A percentile compares a stretch with the other conserved stretches of the same genome.
phyloP scores from a whole-genome alignment of 176 grass and related monocot species.

The Carex kokanica region DNA sequence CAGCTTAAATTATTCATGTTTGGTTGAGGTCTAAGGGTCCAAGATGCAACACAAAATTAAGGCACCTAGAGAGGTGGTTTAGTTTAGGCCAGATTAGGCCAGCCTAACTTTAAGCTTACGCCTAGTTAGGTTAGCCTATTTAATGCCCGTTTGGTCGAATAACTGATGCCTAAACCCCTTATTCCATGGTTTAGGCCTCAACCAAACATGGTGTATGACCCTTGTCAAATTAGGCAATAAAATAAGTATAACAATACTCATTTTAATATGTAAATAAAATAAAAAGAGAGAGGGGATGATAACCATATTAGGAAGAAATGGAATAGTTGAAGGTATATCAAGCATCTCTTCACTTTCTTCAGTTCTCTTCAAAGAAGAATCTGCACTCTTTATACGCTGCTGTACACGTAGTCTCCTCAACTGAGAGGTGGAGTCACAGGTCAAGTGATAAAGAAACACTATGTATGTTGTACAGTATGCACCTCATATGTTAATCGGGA shows the following conservation, averaged over 20 bases:
- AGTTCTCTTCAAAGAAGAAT: slow-evolving; percentile 42
- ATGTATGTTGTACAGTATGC: not conserved
- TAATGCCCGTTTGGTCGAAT: no score
- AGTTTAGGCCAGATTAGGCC: no score
- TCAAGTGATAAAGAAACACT: not conserved
- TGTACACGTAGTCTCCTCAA: slow-evolving; percentile 83
- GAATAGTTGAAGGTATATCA: slow-evolving; percentile 85
- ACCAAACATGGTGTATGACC: no score
- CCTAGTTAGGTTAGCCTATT: no score
- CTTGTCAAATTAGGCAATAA: not conserved
- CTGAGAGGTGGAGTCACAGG: slow-evolving; percentile 28
- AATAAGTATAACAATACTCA: slow-evolving; percentile 16
- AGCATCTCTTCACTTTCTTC: slow-evolving; percentile 88
- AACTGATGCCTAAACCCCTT: no score
- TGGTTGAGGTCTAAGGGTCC: no score
- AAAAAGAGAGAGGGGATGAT: slow-evolving; percentile 18
- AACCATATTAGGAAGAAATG: slow-evolving; percentile 85
- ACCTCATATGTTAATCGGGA: not conserved
- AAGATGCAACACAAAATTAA: no score
- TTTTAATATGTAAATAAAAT: slow-evolving; percentile 2
- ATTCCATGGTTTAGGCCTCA: no score
- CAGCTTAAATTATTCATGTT: no score
- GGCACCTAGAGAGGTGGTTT: no score
- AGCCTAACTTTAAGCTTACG: no score
- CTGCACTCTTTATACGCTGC: slow-evolving; percentile 60